Conservation (phyloP, 331 rosid species). For the Rosa hybrid region DNA sequence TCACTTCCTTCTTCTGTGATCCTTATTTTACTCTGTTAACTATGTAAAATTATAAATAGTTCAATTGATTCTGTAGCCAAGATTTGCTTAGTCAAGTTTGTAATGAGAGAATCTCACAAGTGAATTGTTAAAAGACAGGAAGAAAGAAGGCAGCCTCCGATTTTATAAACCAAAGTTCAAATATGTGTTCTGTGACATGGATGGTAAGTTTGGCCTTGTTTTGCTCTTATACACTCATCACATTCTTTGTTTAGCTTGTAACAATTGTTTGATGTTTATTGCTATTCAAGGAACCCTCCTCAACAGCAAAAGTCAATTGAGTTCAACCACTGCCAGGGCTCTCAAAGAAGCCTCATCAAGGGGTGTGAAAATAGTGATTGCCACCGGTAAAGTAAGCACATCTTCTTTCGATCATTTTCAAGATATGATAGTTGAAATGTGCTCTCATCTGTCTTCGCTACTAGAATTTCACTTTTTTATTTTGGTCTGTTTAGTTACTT, state of each 20-base stretch:
- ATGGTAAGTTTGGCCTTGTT: slow-evolving; percentile 55
- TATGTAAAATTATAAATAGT: not conserved
- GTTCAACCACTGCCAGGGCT: slow-evolving; percentile 62
- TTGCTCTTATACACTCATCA: not conserved
- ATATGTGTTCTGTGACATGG: slow-evolving; percentile 95
- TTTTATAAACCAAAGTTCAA: slow-evolving; percentile 84
- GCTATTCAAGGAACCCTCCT: slow-evolving; percentile 75
- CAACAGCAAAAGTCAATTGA: slow-evolving; percentile 75
- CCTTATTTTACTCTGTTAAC: slow-evolving; percentile 22
- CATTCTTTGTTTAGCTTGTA: slow-evolving; percentile 26
- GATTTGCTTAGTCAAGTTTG: slow-evolving; percentile 9
- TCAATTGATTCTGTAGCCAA: slow-evolving; percentile 14
- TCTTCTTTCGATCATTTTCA: slow-evolving; percentile 5
- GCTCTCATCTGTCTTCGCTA: slow-evolving; percentile 11
- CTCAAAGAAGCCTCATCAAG: slow-evolving; percentile 73
- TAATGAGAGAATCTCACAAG: slow-evolving; percentile 52
- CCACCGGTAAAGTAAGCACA: slow-evolving; percentile 88
- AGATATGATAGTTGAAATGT: slow-evolving; percentile 12
- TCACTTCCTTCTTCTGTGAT: slow-evolving; percentile 12
- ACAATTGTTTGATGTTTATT: slow-evolving; percentile 15
- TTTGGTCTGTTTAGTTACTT: not conserved
- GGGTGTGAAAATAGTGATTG: slow-evolving; percentile 92
- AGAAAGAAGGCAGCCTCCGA: slow-evolving; percentile 79
- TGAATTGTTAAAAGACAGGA: slow-evolving; percentile 87
- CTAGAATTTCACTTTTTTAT: not conserved